Evolutionary conservation across 208 protist species (phyloP), one percentile per base, ranked within the genome.

Genomic region (Strigomonas oncopelti): DNA sequence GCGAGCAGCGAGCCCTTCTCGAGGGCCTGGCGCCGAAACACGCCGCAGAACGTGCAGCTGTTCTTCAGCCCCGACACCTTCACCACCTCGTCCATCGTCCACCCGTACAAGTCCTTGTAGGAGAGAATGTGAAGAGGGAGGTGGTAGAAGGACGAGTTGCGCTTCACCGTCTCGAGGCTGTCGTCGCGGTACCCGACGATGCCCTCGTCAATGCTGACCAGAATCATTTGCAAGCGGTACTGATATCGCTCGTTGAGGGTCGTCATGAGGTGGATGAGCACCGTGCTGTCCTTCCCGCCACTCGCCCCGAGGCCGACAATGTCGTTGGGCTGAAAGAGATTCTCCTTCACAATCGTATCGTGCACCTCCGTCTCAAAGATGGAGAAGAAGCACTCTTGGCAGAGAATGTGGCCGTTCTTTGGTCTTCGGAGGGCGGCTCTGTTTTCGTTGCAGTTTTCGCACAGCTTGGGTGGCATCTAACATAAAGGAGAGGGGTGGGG

Each of bases 31-130:
- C 98, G 81, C 11, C 98, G 84, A 57, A 99, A 98, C 45, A 99
- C 96, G 61, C 98, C 98, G 77, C 98, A 99, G 67, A 97, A 98
- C 16, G 91, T 97, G 88, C 98, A 99, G 78, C 96, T 99, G 72
- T 92, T 97, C 34, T 90, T 90, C 36, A 93, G 67, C n/a, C 97
- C 97, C 18, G 95, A 89, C 9, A 84, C 77, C 24, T 68, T 60
- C n/a, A 99, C 96, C 32, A 99, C 93, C 14, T 98, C 93, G 79
- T 99, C 98, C 96, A 99, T 98, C 16, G 97, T 97, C 95, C 95
- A 98, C 8, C 96, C 97, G 72, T 96, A 99, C 16, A 99, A 67
- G 25, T 99, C 95, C 61, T 87, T 82, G 72, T 98, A 99, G 42
- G 92, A 95, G 4, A 99, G 53, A 60, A 99, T 96, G 61, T 77